Evolutionary conservation across 106 monocot genomes (phyloP), one percentile per base, ranked within the genome.

Genomic region (Dioscorea dumetorum): DNA sequence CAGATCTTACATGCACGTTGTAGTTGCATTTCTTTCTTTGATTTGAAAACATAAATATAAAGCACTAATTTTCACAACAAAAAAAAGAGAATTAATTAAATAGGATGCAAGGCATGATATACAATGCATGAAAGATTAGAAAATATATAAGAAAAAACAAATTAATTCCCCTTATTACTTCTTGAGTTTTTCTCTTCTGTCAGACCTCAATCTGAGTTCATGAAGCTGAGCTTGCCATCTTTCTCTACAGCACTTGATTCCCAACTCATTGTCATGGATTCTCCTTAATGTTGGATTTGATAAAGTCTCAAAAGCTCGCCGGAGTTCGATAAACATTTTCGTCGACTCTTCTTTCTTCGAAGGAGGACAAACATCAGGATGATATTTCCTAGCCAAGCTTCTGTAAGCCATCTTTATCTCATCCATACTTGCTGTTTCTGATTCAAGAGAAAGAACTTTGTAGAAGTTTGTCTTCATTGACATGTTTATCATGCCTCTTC

Each of bases 361-460:
- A 56, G 54, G 54, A 56, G 54, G 54, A 5, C 54, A 56, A 18
- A 56, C 54, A 56, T 56, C 54, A 18, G 54, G 54, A 56, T 56
- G 19, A 15, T 56, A 56, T 18, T 5, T 2, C 0, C 16, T 2
- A 56, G 54, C 54, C 54, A 56, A 18, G 8, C 54, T 56, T 56
- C 54, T 9, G 19, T 56, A 56, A 4, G 19, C 54, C 13, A 13
- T 56, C 3, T 56, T 56, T 56, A 56, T 19, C 54, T 56, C 19
- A 56, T 56, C 54, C 10, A 56, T 15, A 19, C 54, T 19, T 14
- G 19, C 54, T 4, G 54, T 56, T 14, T 56, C 41, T 41, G 41
- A 41, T 41, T 41, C 41, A 41, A 41, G 41, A 10, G 41, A 41
- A 41, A 41, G 41, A 10, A 41, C 41, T 41, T 41, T 41, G 41